Evolutionary conservation across 2,329 filamentous ascomycete species (phyloP).

Genomic region (Colletotrichum costaricense): DNA sequence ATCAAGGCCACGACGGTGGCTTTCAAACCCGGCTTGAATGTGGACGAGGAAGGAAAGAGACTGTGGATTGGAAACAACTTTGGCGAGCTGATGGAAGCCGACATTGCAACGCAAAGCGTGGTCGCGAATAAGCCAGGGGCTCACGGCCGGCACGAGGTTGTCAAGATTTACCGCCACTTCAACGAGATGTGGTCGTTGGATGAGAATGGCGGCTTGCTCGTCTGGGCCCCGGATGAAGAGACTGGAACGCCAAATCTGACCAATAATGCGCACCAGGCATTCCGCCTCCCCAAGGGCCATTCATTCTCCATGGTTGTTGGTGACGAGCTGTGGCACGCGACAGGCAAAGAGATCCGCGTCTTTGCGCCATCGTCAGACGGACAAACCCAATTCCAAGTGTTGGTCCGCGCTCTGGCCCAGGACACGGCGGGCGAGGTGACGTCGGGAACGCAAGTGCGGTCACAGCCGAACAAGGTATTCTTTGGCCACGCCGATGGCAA

Average conservation of each 20-base stretch:
- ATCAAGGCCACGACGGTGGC: constrained; percentile 83
- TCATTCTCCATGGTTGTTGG: constrained; percentile 91
- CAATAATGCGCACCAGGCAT: constrained; percentile 77
- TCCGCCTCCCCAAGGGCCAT: constrained; percentile 82
- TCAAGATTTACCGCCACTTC: constrained; percentile 86
- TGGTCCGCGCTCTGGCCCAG: constrained; percentile 76
- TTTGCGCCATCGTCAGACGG: constrained; percentile 80
- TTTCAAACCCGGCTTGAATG: constrained; percentile 84
- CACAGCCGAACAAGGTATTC: constrained; percentile 82
- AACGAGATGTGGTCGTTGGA: constrained; percentile 96
- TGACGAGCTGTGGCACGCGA: constrained; percentile 87
- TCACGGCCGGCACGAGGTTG: constrained; percentile 82
- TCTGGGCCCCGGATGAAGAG: constrained; percentile 81
- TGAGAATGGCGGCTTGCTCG: constrained; percentile 84
- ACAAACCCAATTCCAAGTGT: constrained; percentile 78
- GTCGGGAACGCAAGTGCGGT: constrained; percentile 80
- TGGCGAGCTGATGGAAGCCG: constrained; percentile 90
- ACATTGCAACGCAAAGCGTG: constrained; percentile 79
- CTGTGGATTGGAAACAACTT: constrained; percentile 92
- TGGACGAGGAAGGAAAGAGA: constrained; percentile 82
- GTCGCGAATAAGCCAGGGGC: constrained; percentile 75
- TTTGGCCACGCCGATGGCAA: constrained; percentile 95
- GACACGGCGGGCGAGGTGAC: constrained; percentile 87
- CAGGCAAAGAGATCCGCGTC: constrained; percentile 87
- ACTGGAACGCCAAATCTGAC: constrained; percentile 79